Base-by-base conservation (phyloP, 495 filamentous ascomycete genomes). In the Viridothelium virens region DNA sequence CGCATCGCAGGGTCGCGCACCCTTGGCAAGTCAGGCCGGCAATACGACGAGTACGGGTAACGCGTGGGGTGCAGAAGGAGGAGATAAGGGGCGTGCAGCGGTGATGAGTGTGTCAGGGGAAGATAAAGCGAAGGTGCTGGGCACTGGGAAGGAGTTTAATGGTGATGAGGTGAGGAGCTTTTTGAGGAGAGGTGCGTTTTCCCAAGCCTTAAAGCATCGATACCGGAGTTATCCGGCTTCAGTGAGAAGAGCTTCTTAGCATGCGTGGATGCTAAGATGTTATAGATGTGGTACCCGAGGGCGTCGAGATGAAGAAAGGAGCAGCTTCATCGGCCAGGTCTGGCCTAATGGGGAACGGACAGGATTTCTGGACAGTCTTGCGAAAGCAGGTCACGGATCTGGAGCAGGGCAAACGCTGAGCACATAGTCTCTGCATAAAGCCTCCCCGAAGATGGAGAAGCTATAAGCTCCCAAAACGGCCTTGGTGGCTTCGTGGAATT, bases 291-390 rank as follows among this genome's bases (percentile, higher is more conserved):
- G 11, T 31, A 0, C n/a, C 53, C 36, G 53, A 59, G 0, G 53
- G 53, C 31, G 6, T 2, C 10, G 53, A 59, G 53, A 4, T 14
- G 18, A 59, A 59, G 53, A 59, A 59, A 18, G 31, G 53, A 33
- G 31, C 5, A 36, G 11, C 53, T 6, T 3, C 53, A 31, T 34
- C 53, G 14, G 53, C 31, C 25, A 59, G 36, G 31, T 7, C 53
- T 6, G 53, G 53, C 2, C 33, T 36, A 1, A 63, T 63, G 61
- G 61, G 4, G 37, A 63, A 47, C 25, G 61, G 61, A 25, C 61
- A 63, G 61, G 61, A 63, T 47, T 63, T 63, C 61, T 63, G 61
- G 61, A 31, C 41, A 14, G 34, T 25, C 10, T 41, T 63, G 37
- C 12, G 61, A 33, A 63, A 63, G 37, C 61, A 63, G n/a, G 33